phyloP scores from a whole-genome alignment of 257 asterid genomes.

The Solanum appendiculatum region DNA sequence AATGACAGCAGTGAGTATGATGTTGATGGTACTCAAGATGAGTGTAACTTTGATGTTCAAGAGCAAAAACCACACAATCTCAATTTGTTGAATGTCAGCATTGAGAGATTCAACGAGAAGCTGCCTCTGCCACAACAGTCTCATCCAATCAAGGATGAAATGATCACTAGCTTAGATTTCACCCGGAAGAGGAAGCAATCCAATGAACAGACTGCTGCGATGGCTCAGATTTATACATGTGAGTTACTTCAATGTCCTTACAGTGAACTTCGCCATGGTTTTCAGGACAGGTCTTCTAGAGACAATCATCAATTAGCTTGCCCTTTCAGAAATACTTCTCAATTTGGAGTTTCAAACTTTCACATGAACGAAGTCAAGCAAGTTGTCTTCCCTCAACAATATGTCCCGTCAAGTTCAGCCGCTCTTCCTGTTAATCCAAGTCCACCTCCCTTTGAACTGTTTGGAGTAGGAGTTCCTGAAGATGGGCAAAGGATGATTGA shows the following conservation, averaged over 20 bases:
- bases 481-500: conserved; percentile 62
- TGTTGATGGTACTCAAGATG: conserved; percentile 51
- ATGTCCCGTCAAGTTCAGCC: conserved; percentile 26
- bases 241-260: conserved; percentile 64
- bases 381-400: conserved; percentile 30
- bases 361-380: conserved; percentile 34
- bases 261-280: conserved; percentile 44
- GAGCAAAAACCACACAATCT: conserved; percentile 63
- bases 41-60: conserved; percentile 37
- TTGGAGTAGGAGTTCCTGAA: conserved; percentile 60
- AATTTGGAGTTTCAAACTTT: conserved; percentile 32
- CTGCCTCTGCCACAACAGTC: conserved; percentile 26
- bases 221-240: conserved; percentile 59
- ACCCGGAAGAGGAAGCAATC: conserved; percentile 50
- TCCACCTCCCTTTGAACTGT: conserved; percentile 30
- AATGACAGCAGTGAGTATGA: conserved; percentile 62
- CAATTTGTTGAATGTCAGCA: conserved; percentile 21
- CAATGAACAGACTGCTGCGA: conserved; percentile 22
- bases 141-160: conserved; percentile 33
- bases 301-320: conserved; percentile 71
- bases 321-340: conserved; percentile 28
- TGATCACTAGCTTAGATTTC: conserved; percentile 33
- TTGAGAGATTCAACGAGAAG: conserved; percentile 27
- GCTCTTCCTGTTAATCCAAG: conserved; percentile 8
- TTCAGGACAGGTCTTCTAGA: conserved; percentile 39